Evolutionary conservation across 306 rosid genomes (phyloP).

Genomic region (Cicer cuneatum): DNA sequence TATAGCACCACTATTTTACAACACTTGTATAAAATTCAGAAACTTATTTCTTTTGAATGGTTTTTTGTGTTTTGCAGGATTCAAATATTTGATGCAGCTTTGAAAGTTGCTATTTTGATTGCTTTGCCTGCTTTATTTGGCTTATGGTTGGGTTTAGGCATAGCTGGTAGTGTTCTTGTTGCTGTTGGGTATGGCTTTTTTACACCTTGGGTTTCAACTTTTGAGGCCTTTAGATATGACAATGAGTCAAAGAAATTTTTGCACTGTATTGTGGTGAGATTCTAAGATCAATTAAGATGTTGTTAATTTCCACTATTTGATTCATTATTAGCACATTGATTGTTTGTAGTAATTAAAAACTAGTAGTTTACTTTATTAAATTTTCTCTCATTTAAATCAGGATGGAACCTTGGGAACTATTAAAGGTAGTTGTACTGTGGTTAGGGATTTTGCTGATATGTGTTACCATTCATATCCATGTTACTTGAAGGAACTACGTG

Average conservation of each 20-base stretch:
- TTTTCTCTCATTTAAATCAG: slow-evolving; percentile 43
- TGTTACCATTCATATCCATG: slow-evolving; percentile 77
- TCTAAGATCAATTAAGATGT: slow-evolving; percentile 6
- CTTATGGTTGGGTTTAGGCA: slow-evolving; percentile 81
- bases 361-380: slow-evolving; percentile 10
- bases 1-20: too few relatives aligned
- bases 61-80: slow-evolving; percentile 58
- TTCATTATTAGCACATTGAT: slow-evolving; percentile 21
- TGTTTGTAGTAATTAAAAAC: not conserved
- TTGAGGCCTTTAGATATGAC: slow-evolving; percentile 81
- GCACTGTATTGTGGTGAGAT: slow-evolving; percentile 68
- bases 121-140: slow-evolving; percentile 77
- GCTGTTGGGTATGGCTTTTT: slow-evolving; percentile 84
- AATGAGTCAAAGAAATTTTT: slow-evolving; percentile 62
- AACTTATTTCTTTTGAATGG: slow-evolving; percentile 3
- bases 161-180: slow-evolving; percentile 75
- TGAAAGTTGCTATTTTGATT: slow-evolving; percentile 72
- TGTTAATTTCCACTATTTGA: not conserved
- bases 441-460: slow-evolving; percentile 83
- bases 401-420: slow-evolving; percentile 91
- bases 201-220: slow-evolving; percentile 87
- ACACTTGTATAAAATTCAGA: too few relatives aligned
- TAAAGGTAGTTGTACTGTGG: slow-evolving; percentile 82
- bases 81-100: slow-evolving; percentile 63
- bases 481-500: slow-evolving; percentile 76